These are phyloP conservation scores for Tremella fuciformis DNA, from an alignment of 768 basidiomycete species.

Conservation along the genomic window DNA sequence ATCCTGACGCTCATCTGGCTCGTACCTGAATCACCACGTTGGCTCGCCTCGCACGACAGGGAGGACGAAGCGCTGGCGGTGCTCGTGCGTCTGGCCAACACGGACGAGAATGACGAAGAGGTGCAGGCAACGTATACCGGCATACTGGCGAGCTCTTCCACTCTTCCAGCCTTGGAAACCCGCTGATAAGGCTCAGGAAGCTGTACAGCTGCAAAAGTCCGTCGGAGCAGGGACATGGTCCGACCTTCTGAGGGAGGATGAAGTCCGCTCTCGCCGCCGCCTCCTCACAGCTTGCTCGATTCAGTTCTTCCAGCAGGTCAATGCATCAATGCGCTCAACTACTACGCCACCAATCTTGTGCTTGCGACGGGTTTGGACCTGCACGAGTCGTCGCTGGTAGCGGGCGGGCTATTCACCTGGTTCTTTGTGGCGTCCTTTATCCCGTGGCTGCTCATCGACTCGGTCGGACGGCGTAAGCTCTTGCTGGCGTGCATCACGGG, in stretches of 20 bases:
- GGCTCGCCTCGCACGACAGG: slow-evolving; percentile 22
- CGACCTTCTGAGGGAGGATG: slow-evolving; percentile 31
- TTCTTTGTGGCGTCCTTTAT: slow-evolving; percentile 51
- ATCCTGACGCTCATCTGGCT: slow-evolving; percentile 32
- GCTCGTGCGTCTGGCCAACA: slow-evolving; percentile 23
- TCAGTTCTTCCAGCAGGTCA: slow-evolving; percentile 42
- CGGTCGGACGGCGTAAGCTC: slow-evolving; percentile 35
- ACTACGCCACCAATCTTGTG: slow-evolving; percentile 35
- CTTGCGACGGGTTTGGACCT: slow-evolving; percentile 14
- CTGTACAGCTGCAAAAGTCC: slow-evolving; percentile 23
- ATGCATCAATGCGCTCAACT: slow-evolving; percentile 44
- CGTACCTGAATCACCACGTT: slow-evolving; percentile 41
- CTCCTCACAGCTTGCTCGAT: slow-evolving; percentile 39
- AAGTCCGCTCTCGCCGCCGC: slow-evolving; percentile 32
- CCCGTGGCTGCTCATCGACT: slow-evolving; percentile 48
- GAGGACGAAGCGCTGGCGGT: slow-evolving; percentile 20
- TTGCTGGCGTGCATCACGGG: slow-evolving; percentile 36
- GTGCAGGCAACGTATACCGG: slow-evolving; percentile 20
- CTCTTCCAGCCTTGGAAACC: too few species aligned
- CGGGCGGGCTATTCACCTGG: slow-evolving; percentile 45
- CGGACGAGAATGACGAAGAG: slow-evolving; percentile 13
- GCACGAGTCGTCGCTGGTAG: slow-evolving; percentile 29
- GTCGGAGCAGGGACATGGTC: slow-evolving; percentile 32
- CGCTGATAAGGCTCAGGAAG: slow-evolving; percentile 16
- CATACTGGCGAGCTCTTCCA: background rate